These are phyloP conservation scores for Gleditsia sinensis DNA, from an alignment of 306 rosid genomes.

Conservation along the genomic window DNA sequence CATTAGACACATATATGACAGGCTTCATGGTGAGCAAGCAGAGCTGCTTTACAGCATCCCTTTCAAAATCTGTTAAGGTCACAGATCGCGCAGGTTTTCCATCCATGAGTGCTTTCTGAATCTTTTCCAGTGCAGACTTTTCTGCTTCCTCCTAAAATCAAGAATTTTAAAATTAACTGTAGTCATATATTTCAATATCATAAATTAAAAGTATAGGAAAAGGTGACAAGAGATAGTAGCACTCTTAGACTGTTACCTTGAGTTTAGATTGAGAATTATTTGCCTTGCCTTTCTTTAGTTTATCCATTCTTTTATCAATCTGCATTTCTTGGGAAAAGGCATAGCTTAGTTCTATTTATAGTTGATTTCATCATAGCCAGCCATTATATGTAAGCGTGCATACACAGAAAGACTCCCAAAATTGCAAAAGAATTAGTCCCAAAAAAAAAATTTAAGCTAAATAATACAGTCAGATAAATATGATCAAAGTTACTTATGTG, in stretches of 20 bases:
- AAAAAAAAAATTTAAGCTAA: conserved; percentile 17
- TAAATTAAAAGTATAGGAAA: not conserved
- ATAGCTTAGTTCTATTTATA: conserved; percentile 58
- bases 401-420: conserved; percentile 10
- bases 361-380: conserved; percentile 39
- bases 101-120: conserved; percentile 76
- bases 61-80: conserved; percentile 74
- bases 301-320: conserved; percentile 95
- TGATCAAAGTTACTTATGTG: not conserved
- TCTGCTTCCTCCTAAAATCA: conserved; percentile 87
- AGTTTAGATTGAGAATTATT: conserved; percentile 79
- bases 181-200: not conserved
- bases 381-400: conserved; percentile 6
- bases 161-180: conserved; percentile 24
- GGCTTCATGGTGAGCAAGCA: conserved; percentile 97
- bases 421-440: conserved; percentile 10
- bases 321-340: conserved; percentile 67
- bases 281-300: conserved; percentile 86
- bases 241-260: conserved; percentile 58
- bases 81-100: conserved; percentile 98
- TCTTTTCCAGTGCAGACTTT: conserved; percentile 80
- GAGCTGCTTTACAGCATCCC: conserved; percentile 75
- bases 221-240: not conserved
- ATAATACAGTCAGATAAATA: conserved; percentile 25
- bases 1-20: conserved; percentile 84